phyloP scores from a whole-genome alignment of 2,329 filamentous ascomycete species.

The Beauveria sp. region DNA sequence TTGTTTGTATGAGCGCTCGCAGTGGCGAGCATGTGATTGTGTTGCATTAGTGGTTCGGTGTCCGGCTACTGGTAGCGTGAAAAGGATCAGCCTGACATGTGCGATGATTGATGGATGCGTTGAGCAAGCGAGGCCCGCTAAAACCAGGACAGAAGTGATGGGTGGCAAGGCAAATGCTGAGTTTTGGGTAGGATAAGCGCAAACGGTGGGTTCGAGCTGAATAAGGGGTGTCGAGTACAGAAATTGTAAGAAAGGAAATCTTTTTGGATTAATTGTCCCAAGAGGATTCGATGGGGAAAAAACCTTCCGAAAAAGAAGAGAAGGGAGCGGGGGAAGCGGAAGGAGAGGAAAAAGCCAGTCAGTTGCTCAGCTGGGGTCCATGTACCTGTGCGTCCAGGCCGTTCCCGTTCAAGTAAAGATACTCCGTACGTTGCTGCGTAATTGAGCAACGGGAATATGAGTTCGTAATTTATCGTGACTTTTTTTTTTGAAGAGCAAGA shows the following conservation, averaged over 20 bases:
- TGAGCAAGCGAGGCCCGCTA: slow-evolving; percentile 4
- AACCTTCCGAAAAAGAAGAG: neutral
- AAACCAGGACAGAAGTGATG: neutral
- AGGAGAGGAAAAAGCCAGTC: neutral
- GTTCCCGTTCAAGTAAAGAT: neutral
- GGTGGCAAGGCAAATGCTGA: neutral
- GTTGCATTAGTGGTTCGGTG: slow-evolving; percentile 4
- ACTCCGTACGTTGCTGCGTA: neutral
- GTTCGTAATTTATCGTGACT: too few relatives aligned
- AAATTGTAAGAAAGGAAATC: too few relatives aligned
- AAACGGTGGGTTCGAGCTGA: too few relatives aligned
- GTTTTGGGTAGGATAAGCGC: neutral
- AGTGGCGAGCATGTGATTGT: slow-evolving; percentile 19
- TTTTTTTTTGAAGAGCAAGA: too few relatives aligned
- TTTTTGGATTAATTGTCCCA: too few relatives aligned
- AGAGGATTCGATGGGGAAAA: neutral
- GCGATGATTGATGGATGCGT: neutral
- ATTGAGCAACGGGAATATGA: too few relatives aligned
- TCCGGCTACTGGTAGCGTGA: neutral
- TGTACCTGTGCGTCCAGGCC: neutral
- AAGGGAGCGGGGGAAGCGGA: neutral
- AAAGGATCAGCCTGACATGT: slow-evolving; percentile 9
- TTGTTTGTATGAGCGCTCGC: slow-evolving; percentile 9
- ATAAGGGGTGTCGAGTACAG: too few relatives aligned
- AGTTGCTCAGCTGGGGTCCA: neutral